These are phyloP conservation scores for Didymella pomorum DNA, from an alignment of 2,329 filamentous ascomycete species.

Conservation along the genomic window DNA sequence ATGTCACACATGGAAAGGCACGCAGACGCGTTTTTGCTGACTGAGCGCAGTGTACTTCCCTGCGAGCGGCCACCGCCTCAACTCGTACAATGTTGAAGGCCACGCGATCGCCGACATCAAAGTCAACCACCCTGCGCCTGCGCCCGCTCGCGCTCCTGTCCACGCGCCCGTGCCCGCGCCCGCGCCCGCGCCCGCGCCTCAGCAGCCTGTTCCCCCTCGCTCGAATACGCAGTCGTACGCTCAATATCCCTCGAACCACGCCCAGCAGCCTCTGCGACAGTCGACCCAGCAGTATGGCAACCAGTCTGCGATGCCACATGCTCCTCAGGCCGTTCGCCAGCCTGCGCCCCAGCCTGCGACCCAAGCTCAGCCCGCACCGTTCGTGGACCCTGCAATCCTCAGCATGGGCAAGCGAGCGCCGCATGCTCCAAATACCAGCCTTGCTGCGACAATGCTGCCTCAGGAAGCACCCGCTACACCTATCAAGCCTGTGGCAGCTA, in stretches of 20 bases:
- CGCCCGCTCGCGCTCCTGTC: not conserved
- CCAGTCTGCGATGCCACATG: slow-evolving; percentile 24
- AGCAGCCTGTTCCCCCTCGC: slow-evolving; percentile 28
- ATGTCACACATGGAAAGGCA: slow-evolving; percentile 22
- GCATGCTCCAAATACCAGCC: slow-evolving; percentile 12
- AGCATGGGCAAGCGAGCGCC: slow-evolving; percentile 63
- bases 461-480: slow-evolving; percentile 55
- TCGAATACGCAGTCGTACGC: slow-evolving; percentile 27
- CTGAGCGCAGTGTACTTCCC: slow-evolving; percentile 59
- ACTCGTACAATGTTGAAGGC: slow-evolving; percentile 65
- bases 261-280: slow-evolving; percentile 18
- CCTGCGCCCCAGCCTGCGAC: slow-evolving; percentile 34
- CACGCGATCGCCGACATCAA: slow-evolving; percentile 67
- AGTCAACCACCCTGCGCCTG: slow-evolving; percentile 50
- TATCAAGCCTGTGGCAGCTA: slow-evolving; percentile 50
- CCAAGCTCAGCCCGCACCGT: slow-evolving; percentile 54
- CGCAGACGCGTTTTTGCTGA: not conserved
- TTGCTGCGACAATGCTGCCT: slow-evolving; percentile 33
- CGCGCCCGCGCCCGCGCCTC: not conserved
- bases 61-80: slow-evolving; percentile 61
- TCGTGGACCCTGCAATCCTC: slow-evolving; percentile 84
- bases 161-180: slow-evolving; percentile 6
- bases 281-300: slow-evolving; percentile 21
- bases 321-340: slow-evolving; percentile 19
- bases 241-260: slow-evolving; percentile 32